Conservation (phyloP, 495 filamentous ascomycete species). For the Aspergillus asperescens region DNA sequence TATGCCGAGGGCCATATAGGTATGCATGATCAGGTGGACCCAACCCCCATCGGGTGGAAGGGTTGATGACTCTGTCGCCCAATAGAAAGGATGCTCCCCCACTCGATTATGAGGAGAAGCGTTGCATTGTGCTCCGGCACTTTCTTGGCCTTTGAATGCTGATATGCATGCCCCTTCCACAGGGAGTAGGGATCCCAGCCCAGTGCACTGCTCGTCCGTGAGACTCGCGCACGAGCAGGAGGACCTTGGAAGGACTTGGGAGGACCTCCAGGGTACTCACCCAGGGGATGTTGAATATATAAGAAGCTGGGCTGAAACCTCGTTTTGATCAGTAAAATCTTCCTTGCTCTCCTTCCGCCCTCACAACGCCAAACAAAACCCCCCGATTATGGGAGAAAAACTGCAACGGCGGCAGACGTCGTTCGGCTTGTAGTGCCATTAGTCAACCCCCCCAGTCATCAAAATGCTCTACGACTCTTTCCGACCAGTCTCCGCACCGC, state of each 20-base stretch:
- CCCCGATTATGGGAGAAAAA: not conserved
- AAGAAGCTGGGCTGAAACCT: not conserved
- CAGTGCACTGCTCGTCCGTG: not conserved
- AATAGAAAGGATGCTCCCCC: not conserved
- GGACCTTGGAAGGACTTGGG: not conserved
- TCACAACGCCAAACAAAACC: not conserved
- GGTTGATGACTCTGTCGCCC: not conserved
- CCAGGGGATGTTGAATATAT: not conserved
- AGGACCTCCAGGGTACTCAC: constrained; percentile 8
- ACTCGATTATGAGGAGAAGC: not conserved
- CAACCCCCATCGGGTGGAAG: not conserved
- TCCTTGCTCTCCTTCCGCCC: not conserved
- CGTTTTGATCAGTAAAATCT: not conserved
- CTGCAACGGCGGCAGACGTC: not conserved
- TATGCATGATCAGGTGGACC: constrained; percentile 1
- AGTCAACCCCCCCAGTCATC: constrained; percentile 4
- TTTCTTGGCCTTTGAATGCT: not conserved
- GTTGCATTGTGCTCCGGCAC: not conserved
- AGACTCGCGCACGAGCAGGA: not conserved
- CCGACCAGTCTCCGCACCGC: not conserved
- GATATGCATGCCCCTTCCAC: not conserved
- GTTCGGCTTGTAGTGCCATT: not conserved
- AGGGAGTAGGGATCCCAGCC: not conserved
- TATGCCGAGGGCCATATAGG: not conserved
- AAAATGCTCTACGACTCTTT: not conserved